These are phyloP conservation scores for Aspergillus homomorphus DNA, from an alignment of 495 filamentous ascomycete species.

Conservation along the genomic window DNA sequence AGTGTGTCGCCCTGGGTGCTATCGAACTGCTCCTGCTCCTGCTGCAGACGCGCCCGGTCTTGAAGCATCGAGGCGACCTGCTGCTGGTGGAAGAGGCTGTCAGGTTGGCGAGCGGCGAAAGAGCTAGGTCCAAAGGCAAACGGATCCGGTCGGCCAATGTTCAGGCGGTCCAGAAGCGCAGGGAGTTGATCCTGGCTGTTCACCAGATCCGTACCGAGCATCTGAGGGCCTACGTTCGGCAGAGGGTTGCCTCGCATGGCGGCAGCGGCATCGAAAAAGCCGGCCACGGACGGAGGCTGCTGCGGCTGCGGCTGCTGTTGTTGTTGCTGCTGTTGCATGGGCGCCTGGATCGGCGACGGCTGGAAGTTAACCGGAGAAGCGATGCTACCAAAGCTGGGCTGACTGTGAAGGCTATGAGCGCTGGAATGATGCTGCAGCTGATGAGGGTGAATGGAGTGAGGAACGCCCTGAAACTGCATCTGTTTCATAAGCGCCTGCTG, in stretches of 20 bases:
- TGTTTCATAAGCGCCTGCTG: slow-evolving; percentile 78
- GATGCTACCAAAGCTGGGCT: slow-evolving; percentile 91
- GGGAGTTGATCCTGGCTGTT: slow-evolving; percentile 61
- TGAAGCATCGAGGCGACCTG: slow-evolving; percentile 59
- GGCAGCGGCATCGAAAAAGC: slow-evolving; percentile 68
- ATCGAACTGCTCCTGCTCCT: slow-evolving; percentile 63
- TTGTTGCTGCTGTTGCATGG: slow-evolving; percentile 55
- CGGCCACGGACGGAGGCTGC: slow-evolving; percentile 48
- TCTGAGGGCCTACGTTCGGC: slow-evolving; percentile 47
- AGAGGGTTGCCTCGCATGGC: slow-evolving; percentile 39
- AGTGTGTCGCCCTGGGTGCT: slow-evolving; percentile 40
- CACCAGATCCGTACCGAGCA: slow-evolving; percentile 46
- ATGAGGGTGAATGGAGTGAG: slow-evolving; percentile 47
- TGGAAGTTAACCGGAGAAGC: slow-evolving; percentile 77
- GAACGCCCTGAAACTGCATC: slow-evolving; percentile 61
- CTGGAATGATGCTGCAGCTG: slow-evolving; percentile 89
- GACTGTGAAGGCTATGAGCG: slow-evolving; percentile 91
- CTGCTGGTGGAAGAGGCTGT: slow-evolving; percentile 52
- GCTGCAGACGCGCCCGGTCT: slow-evolving; percentile 58
- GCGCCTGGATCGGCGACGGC: slow-evolving; percentile 69
- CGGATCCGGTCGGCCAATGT: slow-evolving; percentile 50
- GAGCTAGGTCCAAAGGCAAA: slow-evolving; percentile 49
- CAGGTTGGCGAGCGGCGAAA: slow-evolving; percentile 54
- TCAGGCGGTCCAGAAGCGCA: slow-evolving; percentile 57
- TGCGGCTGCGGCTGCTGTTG: slow-evolving; percentile 41